Evolutionary conservation across 805 yeast species (phyloP).

Genomic region (Monosporozyma yasuniensis): DNA sequence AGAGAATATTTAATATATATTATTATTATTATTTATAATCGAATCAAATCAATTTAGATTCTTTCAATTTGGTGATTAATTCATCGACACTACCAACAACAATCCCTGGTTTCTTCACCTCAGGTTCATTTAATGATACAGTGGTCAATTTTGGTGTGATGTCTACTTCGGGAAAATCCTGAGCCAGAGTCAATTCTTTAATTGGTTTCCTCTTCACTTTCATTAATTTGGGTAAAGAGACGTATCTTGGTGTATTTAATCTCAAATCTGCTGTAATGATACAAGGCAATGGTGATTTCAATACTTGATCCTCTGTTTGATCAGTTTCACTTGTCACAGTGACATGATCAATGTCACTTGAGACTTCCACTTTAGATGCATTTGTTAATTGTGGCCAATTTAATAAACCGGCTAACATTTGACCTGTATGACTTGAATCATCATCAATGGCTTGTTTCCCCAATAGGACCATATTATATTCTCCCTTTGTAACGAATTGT

Average conservation of each 20-base stretch:
- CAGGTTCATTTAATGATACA: conserved; percentile 76
- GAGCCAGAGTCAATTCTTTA: conserved; percentile 48
- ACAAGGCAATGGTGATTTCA: conserved; percentile 61
- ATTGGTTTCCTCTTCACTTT: conserved; percentile 96
- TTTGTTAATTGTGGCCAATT: conserved; percentile 89
- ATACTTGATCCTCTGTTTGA: background rate
- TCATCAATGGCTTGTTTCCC: conserved; percentile 98
- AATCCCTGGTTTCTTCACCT: conserved; percentile 70
- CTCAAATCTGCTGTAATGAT: conserved; percentile 89
- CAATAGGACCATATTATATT: conserved; percentile 70
- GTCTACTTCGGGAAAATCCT: conserved; percentile 57
- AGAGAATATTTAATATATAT: too few relatives aligned
- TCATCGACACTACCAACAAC: conserved; percentile 78
- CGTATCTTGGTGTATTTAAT: conserved; percentile 90
- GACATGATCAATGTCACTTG: conserved; percentile 69
- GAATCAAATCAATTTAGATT: conserved; percentile 35
- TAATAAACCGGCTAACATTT: conserved; percentile 86
- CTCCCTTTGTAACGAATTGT: conserved; percentile 59
- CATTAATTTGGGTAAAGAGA: conserved; percentile 94
- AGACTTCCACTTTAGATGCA: conserved; percentile 50
- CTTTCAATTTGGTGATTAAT: conserved; percentile 68
- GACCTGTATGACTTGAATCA: conserved; percentile 92
- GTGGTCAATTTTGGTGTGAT: conserved; percentile 55
- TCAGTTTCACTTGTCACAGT: background rate
- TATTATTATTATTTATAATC: conserved; percentile 2